Evolutionary conservation across 2,329 filamentous ascomycete genomes (phyloP).

Genomic region (Monosporascus sp.): DNA sequence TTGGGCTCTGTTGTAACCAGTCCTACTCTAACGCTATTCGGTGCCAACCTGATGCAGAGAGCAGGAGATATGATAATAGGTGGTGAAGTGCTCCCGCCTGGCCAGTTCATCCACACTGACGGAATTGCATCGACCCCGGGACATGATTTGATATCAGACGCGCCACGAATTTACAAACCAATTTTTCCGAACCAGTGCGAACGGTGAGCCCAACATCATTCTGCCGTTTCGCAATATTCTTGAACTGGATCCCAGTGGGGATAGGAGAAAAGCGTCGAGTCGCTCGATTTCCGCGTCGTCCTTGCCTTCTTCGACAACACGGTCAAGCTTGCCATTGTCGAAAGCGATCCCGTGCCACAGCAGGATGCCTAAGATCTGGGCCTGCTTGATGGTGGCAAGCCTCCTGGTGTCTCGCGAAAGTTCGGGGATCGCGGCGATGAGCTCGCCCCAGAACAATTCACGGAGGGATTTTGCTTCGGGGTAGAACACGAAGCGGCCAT

Average conservation of each 20-base stretch:
- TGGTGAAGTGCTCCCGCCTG: too few relatives aligned
- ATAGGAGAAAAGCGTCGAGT: conserved; percentile 34
- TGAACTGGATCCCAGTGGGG: conserved; percentile 1
- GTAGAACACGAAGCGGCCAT: conserved; percentile 38
- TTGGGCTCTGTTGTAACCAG: too few relatives aligned
- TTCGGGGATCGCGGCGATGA: conserved; percentile 30
- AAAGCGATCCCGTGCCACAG: conserved; percentile 62
- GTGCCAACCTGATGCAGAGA: too few relatives aligned
- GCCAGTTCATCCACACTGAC: too few relatives aligned
- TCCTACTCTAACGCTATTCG: too few relatives aligned
- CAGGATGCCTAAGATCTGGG: conserved; percentile 49
- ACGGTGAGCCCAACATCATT: conserved; percentile 4
- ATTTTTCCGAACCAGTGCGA: conserved; percentile 10
- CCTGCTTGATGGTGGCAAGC: conserved; percentile 32
- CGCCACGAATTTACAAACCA: conserved; percentile 2
- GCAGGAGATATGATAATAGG: too few relatives aligned
- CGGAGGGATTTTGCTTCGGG: conserved; percentile 37
- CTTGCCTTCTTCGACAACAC: conserved; percentile 46
- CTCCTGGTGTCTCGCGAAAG: conserved; percentile 20
- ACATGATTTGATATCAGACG: too few relatives aligned
- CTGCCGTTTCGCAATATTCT: conserved; percentile 3
- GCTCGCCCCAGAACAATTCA: conserved; percentile 42
- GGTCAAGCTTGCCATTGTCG: conserved; percentile 53
- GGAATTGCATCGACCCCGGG: too few relatives aligned
- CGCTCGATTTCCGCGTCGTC: conserved; percentile 50